Evolutionary conservation across 805 yeast genomes (phyloP).

Genomic region (Metschnikowia kunwiensis): DNA sequence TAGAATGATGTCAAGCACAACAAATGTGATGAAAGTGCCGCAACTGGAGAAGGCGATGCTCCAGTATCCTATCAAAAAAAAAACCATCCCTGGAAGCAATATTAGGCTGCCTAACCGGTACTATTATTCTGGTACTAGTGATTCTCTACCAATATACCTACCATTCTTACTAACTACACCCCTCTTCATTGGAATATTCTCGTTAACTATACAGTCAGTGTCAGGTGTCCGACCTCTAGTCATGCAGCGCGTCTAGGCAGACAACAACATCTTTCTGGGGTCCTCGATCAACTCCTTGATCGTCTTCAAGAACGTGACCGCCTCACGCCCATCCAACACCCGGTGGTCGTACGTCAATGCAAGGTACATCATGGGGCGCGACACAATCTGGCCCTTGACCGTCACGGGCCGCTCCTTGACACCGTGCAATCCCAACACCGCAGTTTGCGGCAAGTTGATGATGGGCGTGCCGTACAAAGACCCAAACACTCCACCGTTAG

Average conservation of each 20-base stretch:
- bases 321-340: conserved; percentile 97
- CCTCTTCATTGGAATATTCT: conserved; percentile 3
- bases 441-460: conserved; percentile 97
- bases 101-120: too few species aligned
- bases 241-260: conserved; percentile 14
- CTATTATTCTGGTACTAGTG: too few species aligned
- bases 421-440: conserved; percentile 96
- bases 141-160: too few species aligned
- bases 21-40: too few species aligned
- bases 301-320: conserved; percentile 93
- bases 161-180: too few species aligned
- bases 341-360: conserved; percentile 98
- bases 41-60: too few species aligned
- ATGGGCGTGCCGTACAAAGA: conserved; percentile 98
- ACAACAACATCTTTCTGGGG: conserved; percentile 92
- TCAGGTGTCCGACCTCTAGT: neutral
- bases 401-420: conserved; percentile 97
- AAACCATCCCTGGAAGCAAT: too few species aligned
- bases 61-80: too few species aligned
- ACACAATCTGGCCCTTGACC: conserved; percentile 90
- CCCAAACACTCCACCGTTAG: conserved; percentile 99
- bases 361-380: conserved; percentile 99
- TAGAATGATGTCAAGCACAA: too few species aligned
- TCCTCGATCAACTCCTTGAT: conserved; percentile 97
- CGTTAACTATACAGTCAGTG: conserved; percentile 2